Percentiles rank a stretch among this genome's conserved stretches.
Evolutionary conservation across 2,329 filamentous ascomycete genomes (phyloP).

Genomic region (Sporothrix protearum): DNA sequence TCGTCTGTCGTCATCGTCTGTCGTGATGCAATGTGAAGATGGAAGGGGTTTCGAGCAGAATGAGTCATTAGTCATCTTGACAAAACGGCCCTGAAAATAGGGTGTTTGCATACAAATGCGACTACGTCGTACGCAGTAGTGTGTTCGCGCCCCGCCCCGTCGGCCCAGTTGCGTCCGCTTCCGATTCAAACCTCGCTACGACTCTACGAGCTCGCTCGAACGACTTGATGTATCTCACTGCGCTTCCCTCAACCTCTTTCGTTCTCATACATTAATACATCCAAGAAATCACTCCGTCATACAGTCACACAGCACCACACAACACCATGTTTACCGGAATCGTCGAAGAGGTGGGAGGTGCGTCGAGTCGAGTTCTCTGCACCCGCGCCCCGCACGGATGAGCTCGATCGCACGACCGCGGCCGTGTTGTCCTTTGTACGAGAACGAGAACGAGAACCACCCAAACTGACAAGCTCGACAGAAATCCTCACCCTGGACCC

Average conservation of each 20-base stretch:
- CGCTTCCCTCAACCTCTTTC: neutral
- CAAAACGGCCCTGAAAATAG: neutral
- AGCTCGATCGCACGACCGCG: neutral
- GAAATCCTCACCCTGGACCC: conserved; percentile 78
- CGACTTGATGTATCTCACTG: neutral
- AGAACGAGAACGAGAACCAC: neutral
- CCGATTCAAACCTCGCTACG: neutral
- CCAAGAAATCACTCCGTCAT: too few relatives aligned
- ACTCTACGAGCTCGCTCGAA: too few relatives aligned
- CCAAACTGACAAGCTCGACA: conserved; percentile 38
- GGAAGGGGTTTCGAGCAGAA: neutral
- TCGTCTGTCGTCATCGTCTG: neutral
- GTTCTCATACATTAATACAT: neutral
- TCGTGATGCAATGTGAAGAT: neutral
- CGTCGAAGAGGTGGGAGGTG: conserved; percentile 89
- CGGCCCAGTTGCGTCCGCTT: neutral
- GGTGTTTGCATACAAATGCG: too few relatives aligned
- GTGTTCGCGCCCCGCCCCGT: neutral
- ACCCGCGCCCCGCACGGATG: neutral
- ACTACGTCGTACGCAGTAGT: neutral
- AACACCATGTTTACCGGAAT: conserved; percentile 87
- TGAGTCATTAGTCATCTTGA: conserved; percentile 7
- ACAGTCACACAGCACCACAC: neutral
- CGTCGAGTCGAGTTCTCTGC: conserved; percentile 36
- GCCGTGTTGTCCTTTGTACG: too few relatives aligned